A percentile compares a stretch with the other conserved stretches of the same genome.
Evolutionary conservation across 768 basidiomycete species (phyloP).

Genomic region (Tylopilus balloui): DNA sequence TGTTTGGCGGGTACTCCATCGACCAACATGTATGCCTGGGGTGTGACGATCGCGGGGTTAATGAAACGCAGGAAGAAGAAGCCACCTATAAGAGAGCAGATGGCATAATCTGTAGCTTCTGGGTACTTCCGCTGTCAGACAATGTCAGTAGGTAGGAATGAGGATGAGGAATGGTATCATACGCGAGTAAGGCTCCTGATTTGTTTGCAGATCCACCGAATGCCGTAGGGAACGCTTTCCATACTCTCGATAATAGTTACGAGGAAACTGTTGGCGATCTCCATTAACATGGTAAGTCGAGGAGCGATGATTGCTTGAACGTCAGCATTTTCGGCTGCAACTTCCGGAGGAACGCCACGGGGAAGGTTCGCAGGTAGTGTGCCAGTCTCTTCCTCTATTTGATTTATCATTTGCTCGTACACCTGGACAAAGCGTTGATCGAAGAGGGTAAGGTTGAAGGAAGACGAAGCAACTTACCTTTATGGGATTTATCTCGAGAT

Average conservation of each 20-base stretch:
- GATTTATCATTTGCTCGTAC: conserved; percentile 99
- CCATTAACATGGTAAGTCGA: conserved; percentile 97
- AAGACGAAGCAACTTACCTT: conserved; percentile 52
- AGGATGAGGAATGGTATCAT: conserved; percentile 22
- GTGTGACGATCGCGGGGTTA: conserved; percentile 98
- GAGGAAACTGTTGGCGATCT: conserved; percentile 97
- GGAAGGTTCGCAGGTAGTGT: conserved; percentile 87
- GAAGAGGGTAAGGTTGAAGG: neutral
- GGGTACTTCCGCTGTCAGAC: conserved; percentile 87
- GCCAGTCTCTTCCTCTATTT: conserved; percentile 97
- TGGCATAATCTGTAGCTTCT: conserved; percentile 96
- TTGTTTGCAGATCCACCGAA: conserved; percentile 99
- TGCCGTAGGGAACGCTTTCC: conserved; percentile 98
- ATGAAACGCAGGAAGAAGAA: conserved; percentile 99
- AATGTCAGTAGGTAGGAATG: conserved; percentile 9
- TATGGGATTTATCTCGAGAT: conserved; percentile 97
- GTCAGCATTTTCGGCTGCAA: conserved; percentile 90
- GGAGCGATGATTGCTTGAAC: conserved; percentile 98
- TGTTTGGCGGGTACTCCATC: conserved; percentile 98
- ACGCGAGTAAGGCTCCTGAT: conserved; percentile 95
- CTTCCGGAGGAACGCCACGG: conserved; percentile 88
- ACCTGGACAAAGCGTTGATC: conserved; percentile 49
- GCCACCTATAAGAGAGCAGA: conserved; percentile 97
- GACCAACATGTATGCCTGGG: conserved; percentile 99
- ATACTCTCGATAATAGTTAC: conserved; percentile 97